Evolutionary conservation across 2,329 filamentous ascomycete genomes (phyloP).

Genomic region (Stagonosporopsis cucurbitacearum): DNA sequence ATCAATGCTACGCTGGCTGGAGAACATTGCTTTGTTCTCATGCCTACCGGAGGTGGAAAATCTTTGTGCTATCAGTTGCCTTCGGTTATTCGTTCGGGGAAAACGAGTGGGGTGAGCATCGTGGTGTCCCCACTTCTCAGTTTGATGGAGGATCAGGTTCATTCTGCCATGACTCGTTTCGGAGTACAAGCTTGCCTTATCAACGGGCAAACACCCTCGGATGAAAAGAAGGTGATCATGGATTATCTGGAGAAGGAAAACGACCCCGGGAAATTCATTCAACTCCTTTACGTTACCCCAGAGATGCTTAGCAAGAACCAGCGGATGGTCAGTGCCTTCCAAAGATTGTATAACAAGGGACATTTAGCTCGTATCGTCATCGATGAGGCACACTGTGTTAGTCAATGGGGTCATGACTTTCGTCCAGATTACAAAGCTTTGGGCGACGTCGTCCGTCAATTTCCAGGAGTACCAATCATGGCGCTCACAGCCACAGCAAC

Average conservation of each 20-base stretch:
- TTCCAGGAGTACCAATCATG: conserved; percentile 85
- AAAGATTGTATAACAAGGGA: conserved; percentile 69
- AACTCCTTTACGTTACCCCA: conserved; percentile 92
- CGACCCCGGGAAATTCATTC: conserved; percentile 76
- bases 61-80: conserved; percentile 96
- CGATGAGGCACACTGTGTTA: conserved; percentile 98
- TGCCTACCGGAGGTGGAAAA: conserved; percentile 97
- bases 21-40: conserved; percentile 91
- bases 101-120: conserved; percentile 84
- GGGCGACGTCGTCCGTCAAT: conserved; percentile 73
- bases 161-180: conserved; percentile 72
- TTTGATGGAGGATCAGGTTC: conserved; percentile 96
- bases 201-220: conserved; percentile 74
- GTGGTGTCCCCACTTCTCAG: conserved; percentile 95
- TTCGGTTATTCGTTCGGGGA: conserved; percentile 80
- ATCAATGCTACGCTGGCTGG: conserved; percentile 91
- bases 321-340: conserved; percentile 69
- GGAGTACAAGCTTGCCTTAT: conserved; percentile 81
- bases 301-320: conserved; percentile 92
- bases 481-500: conserved; percentile 96
- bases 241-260: conserved; percentile 65
- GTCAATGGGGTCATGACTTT: conserved; percentile 99
- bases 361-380: conserved; percentile 92
- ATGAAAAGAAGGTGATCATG: conserved; percentile 71
- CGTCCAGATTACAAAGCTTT: conserved; percentile 92